Evolutionary conservation across 73 alveolate genomes (phyloP), one percentile per base, ranked within the genome.

Genomic region (Tetrahymena thermophila): DNA sequence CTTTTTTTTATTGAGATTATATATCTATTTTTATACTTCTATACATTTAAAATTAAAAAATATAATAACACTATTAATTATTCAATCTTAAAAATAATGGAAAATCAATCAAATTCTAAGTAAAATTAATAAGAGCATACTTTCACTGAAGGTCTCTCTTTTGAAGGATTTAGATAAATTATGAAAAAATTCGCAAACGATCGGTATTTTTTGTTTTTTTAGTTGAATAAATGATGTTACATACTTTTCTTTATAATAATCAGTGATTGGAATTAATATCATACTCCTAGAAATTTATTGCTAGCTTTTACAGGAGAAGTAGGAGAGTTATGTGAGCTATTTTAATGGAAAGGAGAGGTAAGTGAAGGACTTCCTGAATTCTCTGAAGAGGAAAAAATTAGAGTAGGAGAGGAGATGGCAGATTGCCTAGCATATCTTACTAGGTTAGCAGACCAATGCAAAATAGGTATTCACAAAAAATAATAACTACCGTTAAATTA

Each of bases 221-320:
- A 15, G 15, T 3, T 15, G 1, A 50, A 50, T 14, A 50, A 19
- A 50, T 25, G 6, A 5, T 50, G 23, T 71, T 0, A 23, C 0
- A 71, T 0, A 28, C 3, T 71, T 71, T 25, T n/a, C 23, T 19
- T n/a, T 28, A 25, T 71, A 13, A 23, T 28, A 28, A 31, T 28
- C 4, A 95, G 97, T 31, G 95, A 95, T 44, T 95, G 97, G 97
- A 93, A 95, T 55, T 44, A 95, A 89, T 95, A 95, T 71, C 97
- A 95, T 37, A 95, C 97, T 43, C 97, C 97, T 85, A 95, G 95
- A 56, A 95, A 95, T 93, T 84, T 95, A 56, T 85, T 95, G 25
- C 31, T 95, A 58, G 97, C 97, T 21, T 25, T 95, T 42, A 89
- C 71, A 16, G 97, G 97, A 3, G 97, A 95, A 93, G 97, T 95